Evolutionary conservation across 2,329 filamentous ascomycete species (phyloP).

Genomic region (Pezicula rhizophila): DNA sequence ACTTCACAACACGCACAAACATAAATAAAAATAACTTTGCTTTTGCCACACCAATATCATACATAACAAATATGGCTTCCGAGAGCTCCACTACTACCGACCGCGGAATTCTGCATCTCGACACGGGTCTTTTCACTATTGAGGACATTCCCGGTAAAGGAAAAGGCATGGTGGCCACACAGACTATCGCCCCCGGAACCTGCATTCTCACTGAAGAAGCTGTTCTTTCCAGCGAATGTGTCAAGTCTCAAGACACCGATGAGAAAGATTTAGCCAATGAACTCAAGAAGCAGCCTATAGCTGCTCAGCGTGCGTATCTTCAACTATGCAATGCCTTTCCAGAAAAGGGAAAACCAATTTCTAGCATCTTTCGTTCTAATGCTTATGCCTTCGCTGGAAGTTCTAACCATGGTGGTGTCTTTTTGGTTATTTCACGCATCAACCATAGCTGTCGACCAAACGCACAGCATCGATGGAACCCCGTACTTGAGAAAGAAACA

Average conservation of each 20-base stretch:
- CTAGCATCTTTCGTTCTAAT: slow-evolving; percentile 22
- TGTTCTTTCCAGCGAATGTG: slow-evolving; percentile 20
- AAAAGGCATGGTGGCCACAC: slow-evolving; percentile 4
- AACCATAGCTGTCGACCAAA: slow-evolving; percentile 24
- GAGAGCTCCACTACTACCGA: not conserved
- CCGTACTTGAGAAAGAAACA: slow-evolving; percentile 10
- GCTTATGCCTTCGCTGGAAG: slow-evolving; percentile 20
- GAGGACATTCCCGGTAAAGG: slow-evolving; percentile 13
- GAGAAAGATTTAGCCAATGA: slow-evolving; percentile 18
- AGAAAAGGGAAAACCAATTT: slow-evolving; percentile 13
- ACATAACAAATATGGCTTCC: not conserved
- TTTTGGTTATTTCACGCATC: slow-evolving; percentile 18
- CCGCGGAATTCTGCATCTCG: slow-evolving; percentile 9
- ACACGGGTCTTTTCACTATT: slow-evolving; percentile 20
- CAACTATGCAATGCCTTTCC: slow-evolving; percentile 23
- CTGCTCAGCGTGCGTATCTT: slow-evolving; percentile 19
- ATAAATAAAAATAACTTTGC: no score
- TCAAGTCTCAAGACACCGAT: slow-evolving; percentile 13
- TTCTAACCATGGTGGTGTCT: slow-evolving; percentile 19
- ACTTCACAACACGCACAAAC: no score
- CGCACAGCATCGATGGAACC: slow-evolving; percentile 21
- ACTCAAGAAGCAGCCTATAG: slow-evolving; percentile 12
- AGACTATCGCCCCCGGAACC: slow-evolving; percentile 17
- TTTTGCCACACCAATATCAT: no score
- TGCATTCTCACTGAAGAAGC: slow-evolving; percentile 23